These are phyloP conservation scores for Mortierella sp. DNA, from an alignment of 371 early-diverging fungal species.

Conservation along the genomic window DNA sequence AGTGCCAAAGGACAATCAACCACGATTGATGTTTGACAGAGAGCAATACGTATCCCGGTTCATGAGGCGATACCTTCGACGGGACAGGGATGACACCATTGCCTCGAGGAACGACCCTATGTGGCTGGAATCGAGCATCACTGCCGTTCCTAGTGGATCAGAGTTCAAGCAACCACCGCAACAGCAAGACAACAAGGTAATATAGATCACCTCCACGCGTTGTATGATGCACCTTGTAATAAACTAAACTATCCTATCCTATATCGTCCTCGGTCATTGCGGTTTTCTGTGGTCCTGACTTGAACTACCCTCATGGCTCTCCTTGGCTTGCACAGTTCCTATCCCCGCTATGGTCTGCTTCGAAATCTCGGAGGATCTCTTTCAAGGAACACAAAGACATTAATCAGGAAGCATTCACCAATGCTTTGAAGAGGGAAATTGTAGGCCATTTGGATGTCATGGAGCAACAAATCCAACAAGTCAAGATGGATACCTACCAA, in stretches of 20 bases:
- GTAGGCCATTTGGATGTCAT: conserved; percentile 24
- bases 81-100: neutral
- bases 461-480: conserved; percentile 28
- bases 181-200: conserved; percentile 30
- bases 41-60: conserved; percentile 38
- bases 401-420: neutral
- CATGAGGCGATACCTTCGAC: conserved; percentile 21
- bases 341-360: conserved; percentile 38
- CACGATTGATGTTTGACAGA: conserved; percentile 2
- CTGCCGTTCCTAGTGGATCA: neutral
- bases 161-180: neutral
- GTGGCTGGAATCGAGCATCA: neutral
- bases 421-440: conserved; percentile 15
- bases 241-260: neutral
- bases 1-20: neutral
- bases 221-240: neutral
- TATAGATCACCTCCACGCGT: conserved; percentile 8
- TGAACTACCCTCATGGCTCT: neutral
- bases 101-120: neutral
- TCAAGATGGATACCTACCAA: conserved; percentile 20
- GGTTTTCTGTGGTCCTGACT: neutral
- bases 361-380: conserved; percentile 20
- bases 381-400: conserved; percentile 3
- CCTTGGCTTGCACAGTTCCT: conserved; percentile 7
- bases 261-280: neutral